phyloP scores from a whole-genome alignment of 495 filamentous ascomycete genomes.

The Xylaria flabelliformis region DNA sequence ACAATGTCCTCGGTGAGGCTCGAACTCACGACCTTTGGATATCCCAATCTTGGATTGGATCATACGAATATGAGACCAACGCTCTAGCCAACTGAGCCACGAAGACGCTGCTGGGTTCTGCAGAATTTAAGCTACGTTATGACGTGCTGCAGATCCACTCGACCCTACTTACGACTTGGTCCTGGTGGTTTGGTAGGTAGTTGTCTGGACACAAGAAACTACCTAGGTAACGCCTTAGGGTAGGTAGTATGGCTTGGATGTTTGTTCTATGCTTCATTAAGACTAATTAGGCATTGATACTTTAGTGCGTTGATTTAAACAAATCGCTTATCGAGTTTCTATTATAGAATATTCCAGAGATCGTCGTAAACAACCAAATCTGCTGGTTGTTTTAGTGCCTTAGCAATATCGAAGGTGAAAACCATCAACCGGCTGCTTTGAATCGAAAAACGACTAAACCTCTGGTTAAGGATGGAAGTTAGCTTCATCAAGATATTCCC shows the following conservation, averaged over 20 bases:
- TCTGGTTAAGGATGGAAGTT: background rate
- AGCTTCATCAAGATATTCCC: background rate
- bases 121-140: background rate
- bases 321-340: background rate
- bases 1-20: constrained; percentile 30
- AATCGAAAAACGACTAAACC: background rate
- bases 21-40: constrained; percentile 33
- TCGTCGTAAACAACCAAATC: background rate
- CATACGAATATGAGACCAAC: constrained; percentile 32
- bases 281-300: too few relatives aligned
- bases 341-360: background rate
- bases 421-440: background rate
- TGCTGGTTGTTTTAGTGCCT: background rate
- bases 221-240: too few relatives aligned
- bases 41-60: constrained; percentile 25
- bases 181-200: too few relatives aligned
- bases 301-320: too few relatives aligned
- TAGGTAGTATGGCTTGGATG: too few relatives aligned
- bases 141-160: background rate
- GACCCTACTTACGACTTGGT: background rate
- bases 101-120: background rate
- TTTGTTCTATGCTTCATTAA: too few relatives aligned
- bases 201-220: too few relatives aligned
- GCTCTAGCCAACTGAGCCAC: constrained; percentile 32
- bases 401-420: background rate